phyloP scores from a whole-genome alignment of 78 protist species.

The Capsaspora owczarzaki region DNA sequence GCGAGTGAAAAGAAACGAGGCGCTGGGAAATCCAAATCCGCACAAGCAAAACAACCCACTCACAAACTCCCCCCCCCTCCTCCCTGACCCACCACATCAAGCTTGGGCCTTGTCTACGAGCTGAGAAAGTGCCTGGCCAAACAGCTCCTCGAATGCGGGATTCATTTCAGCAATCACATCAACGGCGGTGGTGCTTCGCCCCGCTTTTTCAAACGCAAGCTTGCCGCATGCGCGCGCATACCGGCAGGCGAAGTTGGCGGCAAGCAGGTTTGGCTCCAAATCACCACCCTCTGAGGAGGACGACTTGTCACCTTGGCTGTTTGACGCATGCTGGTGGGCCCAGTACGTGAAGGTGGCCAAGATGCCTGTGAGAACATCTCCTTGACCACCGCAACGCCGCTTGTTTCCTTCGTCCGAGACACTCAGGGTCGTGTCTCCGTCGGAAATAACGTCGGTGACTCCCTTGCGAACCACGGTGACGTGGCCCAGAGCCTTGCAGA shows the following conservation, averaged over 20 bases:
- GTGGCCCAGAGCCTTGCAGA: background rate
- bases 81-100: too few species aligned
- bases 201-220: background rate
- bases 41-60: too few species aligned
- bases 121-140: too few species aligned
- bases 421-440: background rate
- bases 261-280: background rate
- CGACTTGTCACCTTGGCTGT: background rate
- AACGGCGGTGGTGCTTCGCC: background rate
- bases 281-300: background rate
- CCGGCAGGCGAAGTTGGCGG: background rate
- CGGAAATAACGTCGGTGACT: background rate
- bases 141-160: background rate
- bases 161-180: background rate
- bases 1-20: too few species aligned
- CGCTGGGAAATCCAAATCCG: too few species aligned
- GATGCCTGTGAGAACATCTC: background rate
- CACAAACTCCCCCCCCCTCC: too few species aligned
- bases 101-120: too few species aligned
- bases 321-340: background rate
- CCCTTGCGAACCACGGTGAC: background rate
- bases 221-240: background rate
- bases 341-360: background rate
- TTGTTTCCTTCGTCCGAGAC: background rate
- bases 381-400: background rate